Evolutionary conservation across 768 basidiomycete species (phyloP).

Genomic region (Lactarius hengduanensis): DNA sequence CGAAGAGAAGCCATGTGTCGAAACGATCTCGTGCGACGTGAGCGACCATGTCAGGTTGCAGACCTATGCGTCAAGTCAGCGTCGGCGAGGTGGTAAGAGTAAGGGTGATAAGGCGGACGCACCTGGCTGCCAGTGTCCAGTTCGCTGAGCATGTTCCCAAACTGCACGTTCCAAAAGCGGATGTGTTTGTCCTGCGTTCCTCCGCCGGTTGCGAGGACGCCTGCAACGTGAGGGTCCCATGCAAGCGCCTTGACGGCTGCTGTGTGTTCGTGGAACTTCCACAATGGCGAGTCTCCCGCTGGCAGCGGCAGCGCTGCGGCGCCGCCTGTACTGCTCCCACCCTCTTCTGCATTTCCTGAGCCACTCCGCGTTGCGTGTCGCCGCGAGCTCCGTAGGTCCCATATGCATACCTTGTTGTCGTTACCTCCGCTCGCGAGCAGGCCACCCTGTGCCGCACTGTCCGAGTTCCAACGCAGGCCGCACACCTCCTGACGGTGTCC

Average conservation of each 20-base stretch:
- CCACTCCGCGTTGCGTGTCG: constrained; percentile 34
- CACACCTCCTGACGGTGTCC: constrained; percentile 94
- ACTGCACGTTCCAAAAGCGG: constrained; percentile 92
- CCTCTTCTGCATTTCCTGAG: constrained; percentile 34
- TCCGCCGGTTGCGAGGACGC: constrained; percentile 90
- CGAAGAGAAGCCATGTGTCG: constrained; percentile 95
- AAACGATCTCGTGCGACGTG: constrained; percentile 95
- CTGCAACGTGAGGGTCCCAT: constrained; percentile 94
- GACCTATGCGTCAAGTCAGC: constrained; percentile 50
- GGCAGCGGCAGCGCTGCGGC: constrained; percentile 32
- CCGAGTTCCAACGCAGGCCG: constrained; percentile 86
- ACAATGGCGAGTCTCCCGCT: constrained; percentile 65
- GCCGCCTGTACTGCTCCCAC: constrained; percentile 33
- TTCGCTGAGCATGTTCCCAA: constrained; percentile 80
- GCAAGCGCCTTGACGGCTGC: constrained; percentile 98
- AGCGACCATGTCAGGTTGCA: constrained; percentile 97
- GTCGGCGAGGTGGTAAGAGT: background rate
- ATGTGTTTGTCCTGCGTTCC: constrained; percentile 99
- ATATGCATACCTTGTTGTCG: constrained; percentile 98
- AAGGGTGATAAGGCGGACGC: constrained; percentile 28
- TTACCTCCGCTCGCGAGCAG: constrained; percentile 92
- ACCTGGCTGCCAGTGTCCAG: constrained; percentile 97
- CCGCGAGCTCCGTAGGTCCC: constrained; percentile 78
- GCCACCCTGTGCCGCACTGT: constrained; percentile 46
- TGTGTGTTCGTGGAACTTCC: constrained; percentile 95